Evolutionary conservation across 371 early-diverging fungal genomes (phyloP).

Genomic region (Fennellomyces sp.): DNA sequence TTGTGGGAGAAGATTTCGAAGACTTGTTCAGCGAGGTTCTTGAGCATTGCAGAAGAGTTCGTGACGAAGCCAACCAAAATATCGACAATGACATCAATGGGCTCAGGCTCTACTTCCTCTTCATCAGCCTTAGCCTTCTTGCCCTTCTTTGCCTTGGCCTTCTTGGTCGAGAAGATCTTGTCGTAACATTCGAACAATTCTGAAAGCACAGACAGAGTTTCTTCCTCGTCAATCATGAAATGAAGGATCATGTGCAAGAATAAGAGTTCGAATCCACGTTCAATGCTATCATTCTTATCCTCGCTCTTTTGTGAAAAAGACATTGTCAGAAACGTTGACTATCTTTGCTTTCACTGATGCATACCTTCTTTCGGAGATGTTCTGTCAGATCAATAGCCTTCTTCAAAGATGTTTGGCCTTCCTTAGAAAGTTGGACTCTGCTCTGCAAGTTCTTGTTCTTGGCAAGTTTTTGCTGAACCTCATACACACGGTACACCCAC

Average conservation of each 20-base stretch:
- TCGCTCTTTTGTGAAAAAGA: not conserved
- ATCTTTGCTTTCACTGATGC: not conserved
- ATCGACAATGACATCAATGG: conserved; percentile 91
- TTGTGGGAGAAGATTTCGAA: conserved; percentile 82
- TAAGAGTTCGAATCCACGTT: conserved; percentile 73
- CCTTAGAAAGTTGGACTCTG: conserved; percentile 12
- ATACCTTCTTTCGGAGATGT: conserved; percentile 14
- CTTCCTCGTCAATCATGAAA: conserved; percentile 67
- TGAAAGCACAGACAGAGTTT: conserved; percentile 59
- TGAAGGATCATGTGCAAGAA: conserved; percentile 71
- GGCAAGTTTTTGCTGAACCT: conserved; percentile 50
- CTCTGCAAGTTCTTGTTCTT: conserved; percentile 39
- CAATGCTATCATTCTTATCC: conserved; percentile 34
- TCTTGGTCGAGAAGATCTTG: conserved; percentile 61
- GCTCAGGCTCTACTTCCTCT: conserved; percentile 68
- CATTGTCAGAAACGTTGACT: not conserved
- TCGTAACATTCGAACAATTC: conserved; percentile 79
- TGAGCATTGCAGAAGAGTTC: conserved; percentile 77
- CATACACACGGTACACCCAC: conserved; percentile 64
- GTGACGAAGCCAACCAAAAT: conserved; percentile 87
- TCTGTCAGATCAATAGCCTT: conserved; percentile 28
- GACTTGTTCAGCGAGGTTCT: conserved; percentile 77
- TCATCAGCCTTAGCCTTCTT: conserved; percentile 37
- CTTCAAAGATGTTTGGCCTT: conserved; percentile 21
- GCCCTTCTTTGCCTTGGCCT: conserved; percentile 26